Conservation (phyloP, 1,284 basidiomycete genomes). For the Naganishia cerealis region DNA sequence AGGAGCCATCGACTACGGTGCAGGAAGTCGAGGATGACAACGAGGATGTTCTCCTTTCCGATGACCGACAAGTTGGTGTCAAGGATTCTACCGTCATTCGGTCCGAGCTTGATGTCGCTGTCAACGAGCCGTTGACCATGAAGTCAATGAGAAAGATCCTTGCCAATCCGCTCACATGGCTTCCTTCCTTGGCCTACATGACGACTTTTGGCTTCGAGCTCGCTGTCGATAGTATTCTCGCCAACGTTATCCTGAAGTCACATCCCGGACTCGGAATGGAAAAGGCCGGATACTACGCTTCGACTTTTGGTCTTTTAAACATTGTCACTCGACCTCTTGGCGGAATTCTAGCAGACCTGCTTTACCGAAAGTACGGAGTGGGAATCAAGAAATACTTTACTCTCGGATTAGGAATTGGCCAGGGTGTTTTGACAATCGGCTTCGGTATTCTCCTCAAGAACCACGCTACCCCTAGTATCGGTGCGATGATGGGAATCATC, state of each 20-base stretch:
- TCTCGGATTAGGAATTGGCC: conserved; percentile 56
- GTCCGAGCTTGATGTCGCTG: conserved; percentile 57
- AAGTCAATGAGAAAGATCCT: conserved; percentile 53
- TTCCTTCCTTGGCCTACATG: conserved; percentile 60
- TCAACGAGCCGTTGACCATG: conserved; percentile 59
- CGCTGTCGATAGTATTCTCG: conserved; percentile 62
- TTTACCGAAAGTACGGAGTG: conserved; percentile 59
- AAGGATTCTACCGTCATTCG: conserved; percentile 36
- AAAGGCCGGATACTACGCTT: conserved; percentile 60
- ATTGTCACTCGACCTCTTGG: conserved; percentile 60
- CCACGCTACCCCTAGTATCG: conserved; percentile 38
- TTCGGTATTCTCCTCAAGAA: conserved; percentile 58
- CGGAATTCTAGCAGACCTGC: conserved; percentile 60
- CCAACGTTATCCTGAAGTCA: conserved; percentile 58
- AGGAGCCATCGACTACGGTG: conserved; percentile 44
- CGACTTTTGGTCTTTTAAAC: conserved; percentile 49
- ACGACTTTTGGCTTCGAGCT: conserved; percentile 62
- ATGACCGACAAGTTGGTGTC: conserved; percentile 24
- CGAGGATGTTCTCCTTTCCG: conserved; percentile 27
- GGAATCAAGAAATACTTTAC: conserved; percentile 61
- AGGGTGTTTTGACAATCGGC: conserved; percentile 59
- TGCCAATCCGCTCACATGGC: conserved; percentile 61
- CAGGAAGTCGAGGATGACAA: conserved; percentile 42
- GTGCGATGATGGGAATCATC: conserved; percentile 47
- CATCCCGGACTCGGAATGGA: conserved; percentile 57